These are phyloP conservation scores for Saccharomyces paradoxus DNA, from an alignment of 805 yeast genomes.

Conservation along the genomic window DNA sequence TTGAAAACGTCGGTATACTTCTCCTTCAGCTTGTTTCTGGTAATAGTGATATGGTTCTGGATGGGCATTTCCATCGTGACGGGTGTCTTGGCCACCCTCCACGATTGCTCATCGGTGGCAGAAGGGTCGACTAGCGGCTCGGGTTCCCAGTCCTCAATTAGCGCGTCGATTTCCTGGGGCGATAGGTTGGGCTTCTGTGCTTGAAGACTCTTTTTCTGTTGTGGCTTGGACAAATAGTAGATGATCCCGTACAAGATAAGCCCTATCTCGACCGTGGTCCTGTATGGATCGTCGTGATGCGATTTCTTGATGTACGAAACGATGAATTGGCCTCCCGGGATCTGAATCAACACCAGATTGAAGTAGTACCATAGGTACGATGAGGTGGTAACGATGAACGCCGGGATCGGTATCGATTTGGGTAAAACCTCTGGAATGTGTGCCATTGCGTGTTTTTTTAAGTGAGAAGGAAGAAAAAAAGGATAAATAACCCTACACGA, in stretches of 20 bases:
- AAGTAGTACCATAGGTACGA: constrained; percentile 22
- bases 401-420: constrained; percentile 25
- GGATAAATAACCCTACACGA: not conserved
- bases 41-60: constrained; percentile 18
- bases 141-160: constrained; percentile 88
- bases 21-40: constrained; percentile 26
- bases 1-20: constrained; percentile 42
- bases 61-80: constrained; percentile 49
- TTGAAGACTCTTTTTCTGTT: constrained; percentile 71
- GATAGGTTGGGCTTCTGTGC: constrained; percentile 53
- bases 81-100: constrained; percentile 62
- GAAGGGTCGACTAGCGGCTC: constrained; percentile 64
- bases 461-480: not conserved
- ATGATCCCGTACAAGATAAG: constrained; percentile 74
- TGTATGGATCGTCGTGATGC: constrained; percentile 86
- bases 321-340: constrained; percentile 31
- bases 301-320: constrained; percentile 74
- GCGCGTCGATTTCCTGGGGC: constrained; percentile 63
- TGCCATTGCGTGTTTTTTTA: constrained; percentile 6
- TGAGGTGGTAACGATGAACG: constrained; percentile 16
- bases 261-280: constrained; percentile 73
- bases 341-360: constrained; percentile 6
- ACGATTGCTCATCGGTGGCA: constrained; percentile 35
- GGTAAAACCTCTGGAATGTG: constrained; percentile 23
- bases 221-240: constrained; percentile 62